These are phyloP conservation scores for Cladosporium sp. DNA, from an alignment of 2,329 filamentous ascomycete genomes.

Conservation along the genomic window DNA sequence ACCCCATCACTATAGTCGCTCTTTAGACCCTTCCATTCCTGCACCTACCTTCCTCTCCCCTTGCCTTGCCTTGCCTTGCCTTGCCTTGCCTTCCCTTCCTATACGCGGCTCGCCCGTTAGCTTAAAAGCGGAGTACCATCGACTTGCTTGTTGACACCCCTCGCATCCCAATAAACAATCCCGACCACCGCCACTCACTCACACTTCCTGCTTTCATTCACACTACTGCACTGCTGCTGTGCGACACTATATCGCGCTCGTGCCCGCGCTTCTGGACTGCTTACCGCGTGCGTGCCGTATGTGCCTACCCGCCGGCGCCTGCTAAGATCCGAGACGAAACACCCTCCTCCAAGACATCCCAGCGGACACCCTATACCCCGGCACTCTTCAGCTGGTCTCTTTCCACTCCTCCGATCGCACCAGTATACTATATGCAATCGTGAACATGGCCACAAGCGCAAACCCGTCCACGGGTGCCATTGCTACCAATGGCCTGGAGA, in stretches of 20 bases:
- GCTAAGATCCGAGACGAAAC: conserved; percentile 14
- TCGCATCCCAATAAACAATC: conserved; percentile 13
- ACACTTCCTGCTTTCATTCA: background rate
- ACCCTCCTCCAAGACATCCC: background rate
- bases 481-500: conserved; percentile 35
- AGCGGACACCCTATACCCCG: background rate
- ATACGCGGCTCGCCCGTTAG: conserved; percentile 7
- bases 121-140: conserved; percentile 1
- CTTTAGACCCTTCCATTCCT: background rate
- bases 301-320: conserved; percentile 10
- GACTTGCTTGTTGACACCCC: conserved; percentile 8
- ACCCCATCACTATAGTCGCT: conserved; percentile 6
- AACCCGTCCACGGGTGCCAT: conserved; percentile 44
- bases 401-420: background rate
- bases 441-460: conserved; percentile 44
- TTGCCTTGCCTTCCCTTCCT: background rate
- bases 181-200: background rate
- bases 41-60: background rate
- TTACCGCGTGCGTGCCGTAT: background rate
- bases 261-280: background rate
- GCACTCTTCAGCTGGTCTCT: background rate
- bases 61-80: background rate
- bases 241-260: background rate
- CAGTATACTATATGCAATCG: conserved; percentile 14
- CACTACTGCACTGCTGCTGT: conserved; percentile 7